A percentile compares a stretch with the other conserved stretches of the same genome.
Evolutionary conservation across 2,329 filamentous ascomycete genomes (phyloP).

Genomic region (Clonostachys solani): DNA sequence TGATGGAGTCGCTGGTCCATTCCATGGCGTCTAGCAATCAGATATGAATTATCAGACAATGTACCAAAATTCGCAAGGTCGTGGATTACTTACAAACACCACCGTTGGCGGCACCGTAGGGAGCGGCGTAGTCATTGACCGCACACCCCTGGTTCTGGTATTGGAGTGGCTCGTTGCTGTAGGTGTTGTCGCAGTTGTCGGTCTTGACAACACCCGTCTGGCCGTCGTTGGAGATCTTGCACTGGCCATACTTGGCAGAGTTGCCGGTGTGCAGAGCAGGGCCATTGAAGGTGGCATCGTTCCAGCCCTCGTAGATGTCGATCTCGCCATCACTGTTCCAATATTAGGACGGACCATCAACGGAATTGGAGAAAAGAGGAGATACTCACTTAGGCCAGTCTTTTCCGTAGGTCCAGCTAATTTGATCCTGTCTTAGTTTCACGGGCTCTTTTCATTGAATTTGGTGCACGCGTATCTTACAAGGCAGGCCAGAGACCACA

Average conservation of each 20-base stretch:
- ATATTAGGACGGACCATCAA: no score
- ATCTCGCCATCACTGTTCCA: slow-evolving; percentile 48
- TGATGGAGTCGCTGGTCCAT: slow-evolving; percentile 33
- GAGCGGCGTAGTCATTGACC: slow-evolving; percentile 27
- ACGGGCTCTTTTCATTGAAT: no score
- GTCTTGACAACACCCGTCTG: slow-evolving; percentile 24
- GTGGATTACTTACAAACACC: slow-evolving; percentile 38
- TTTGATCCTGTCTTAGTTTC: background rate
- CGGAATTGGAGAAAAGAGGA: no score
- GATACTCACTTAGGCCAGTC: slow-evolving; percentile 45
- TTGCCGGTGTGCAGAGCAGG: slow-evolving; percentile 54
- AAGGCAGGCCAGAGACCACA: slow-evolving; percentile 74
- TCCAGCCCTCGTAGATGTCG: slow-evolving; percentile 66
- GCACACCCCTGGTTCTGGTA: slow-evolving; percentile 33
- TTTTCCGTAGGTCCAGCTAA: slow-evolving; percentile 42
- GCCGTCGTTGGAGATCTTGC: slow-evolving; percentile 19
- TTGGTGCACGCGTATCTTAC: slow-evolving; percentile 25
- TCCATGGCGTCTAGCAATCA: slow-evolving; percentile 28
- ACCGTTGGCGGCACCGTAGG: slow-evolving; percentile 28
- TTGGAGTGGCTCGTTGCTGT: slow-evolving; percentile 23
- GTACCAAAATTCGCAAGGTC: slow-evolving; percentile 11
- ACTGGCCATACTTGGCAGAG: slow-evolving; percentile 21
- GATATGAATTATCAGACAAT: background rate
- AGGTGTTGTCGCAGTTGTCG: slow-evolving; percentile 34
- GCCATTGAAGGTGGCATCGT: slow-evolving; percentile 45